These are phyloP conservation scores for Alisma plantagoaquatica DNA, from an alignment of 106 monocot species.

Conservation along the genomic window DNA sequence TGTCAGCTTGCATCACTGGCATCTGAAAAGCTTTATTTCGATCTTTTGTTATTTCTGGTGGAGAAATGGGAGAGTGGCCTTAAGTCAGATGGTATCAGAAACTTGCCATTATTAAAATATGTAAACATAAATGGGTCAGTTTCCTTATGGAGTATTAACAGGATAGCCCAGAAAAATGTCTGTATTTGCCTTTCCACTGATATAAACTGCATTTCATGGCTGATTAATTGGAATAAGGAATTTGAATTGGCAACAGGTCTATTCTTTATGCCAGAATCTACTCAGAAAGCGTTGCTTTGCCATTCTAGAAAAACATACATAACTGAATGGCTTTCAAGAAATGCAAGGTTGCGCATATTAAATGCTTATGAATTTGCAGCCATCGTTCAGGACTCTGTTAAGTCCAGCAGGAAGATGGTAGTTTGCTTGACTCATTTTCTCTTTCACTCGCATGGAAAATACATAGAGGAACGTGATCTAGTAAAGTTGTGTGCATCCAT, in stretches of 20 bases:
- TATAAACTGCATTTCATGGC: not conserved
- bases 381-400: slow-evolving; percentile 12
- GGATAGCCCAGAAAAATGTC: not conserved
- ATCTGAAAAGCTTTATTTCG: slow-evolving; percentile 1
- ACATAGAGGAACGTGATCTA: slow-evolving; percentile 4
- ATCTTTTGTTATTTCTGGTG: slow-evolving; percentile 1
- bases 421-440: slow-evolving; percentile 41
- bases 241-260: not conserved
- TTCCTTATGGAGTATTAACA: not conserved
- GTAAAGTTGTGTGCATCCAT: slow-evolving; percentile 13
- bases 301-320: slow-evolving; percentile 15
- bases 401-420: slow-evolving; percentile 9
- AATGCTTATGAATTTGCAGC: slow-evolving; percentile 5
- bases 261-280: slow-evolving; percentile 3
- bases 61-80: not conserved
- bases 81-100: not conserved
- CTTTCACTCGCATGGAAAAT: slow-evolving; percentile 20
- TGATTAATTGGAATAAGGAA: slow-evolving; percentile 5
- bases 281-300: not conserved
- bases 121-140: not conserved
- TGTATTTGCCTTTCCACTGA: not conserved
- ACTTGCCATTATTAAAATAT: not conserved
- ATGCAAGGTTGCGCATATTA: slow-evolving; percentile 8
- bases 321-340: slow-evolving; percentile 21
- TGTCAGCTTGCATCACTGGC: not conserved